Percentiles rank a stretch among this genome's conserved stretches.
phyloP scores from a whole-genome alignment of 208 protist species.

The Leishmania major region DNA sequence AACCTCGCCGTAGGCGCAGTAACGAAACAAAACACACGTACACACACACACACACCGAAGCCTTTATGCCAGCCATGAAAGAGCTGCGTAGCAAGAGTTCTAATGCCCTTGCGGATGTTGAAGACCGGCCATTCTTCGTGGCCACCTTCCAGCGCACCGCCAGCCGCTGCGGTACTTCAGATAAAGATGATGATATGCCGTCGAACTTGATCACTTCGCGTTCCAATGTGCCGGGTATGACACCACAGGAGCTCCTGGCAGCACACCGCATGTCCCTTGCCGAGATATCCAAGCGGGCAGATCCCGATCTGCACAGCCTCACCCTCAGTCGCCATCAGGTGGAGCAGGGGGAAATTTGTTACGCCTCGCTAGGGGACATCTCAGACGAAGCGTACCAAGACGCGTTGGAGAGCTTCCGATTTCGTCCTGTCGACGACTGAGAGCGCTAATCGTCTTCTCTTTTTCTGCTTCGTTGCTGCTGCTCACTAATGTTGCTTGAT shows the following conservation, averaged over 20 bases:
- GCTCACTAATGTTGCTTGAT: too few species aligned
- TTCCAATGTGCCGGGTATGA: slow-evolving; percentile 70
- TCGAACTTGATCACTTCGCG: slow-evolving; percentile 46
- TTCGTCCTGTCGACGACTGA: slow-evolving; percentile 28
- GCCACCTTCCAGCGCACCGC: slow-evolving; percentile 49
- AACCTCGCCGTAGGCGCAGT: background rate
- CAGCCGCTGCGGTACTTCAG: slow-evolving; percentile 12
- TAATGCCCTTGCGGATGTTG: slow-evolving; percentile 26
- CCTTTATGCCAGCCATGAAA: slow-evolving; percentile 8
- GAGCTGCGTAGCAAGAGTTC: background rate
- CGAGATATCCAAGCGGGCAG: slow-evolving; percentile 34
- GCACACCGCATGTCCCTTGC: slow-evolving; percentile 61
- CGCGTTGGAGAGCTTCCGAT: slow-evolving; percentile 51
- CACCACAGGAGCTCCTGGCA: slow-evolving; percentile 56
- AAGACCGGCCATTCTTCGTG: slow-evolving; percentile 35
- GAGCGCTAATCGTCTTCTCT: background rate
- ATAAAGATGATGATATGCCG: slow-evolving; percentile 39
- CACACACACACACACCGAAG: background rate
- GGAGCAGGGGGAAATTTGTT: slow-evolving; percentile 34
- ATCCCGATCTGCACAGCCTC: slow-evolving; percentile 63
- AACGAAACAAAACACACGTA: background rate
- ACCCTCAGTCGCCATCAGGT: slow-evolving; percentile 80
- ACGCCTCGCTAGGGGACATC: slow-evolving; percentile 29
- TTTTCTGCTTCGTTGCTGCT: background rate
- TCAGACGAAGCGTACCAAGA: slow-evolving; percentile 46